Conservation (phyloP, 768 basidiomycete genomes). For the Sarcomyxa edulis region DNA sequence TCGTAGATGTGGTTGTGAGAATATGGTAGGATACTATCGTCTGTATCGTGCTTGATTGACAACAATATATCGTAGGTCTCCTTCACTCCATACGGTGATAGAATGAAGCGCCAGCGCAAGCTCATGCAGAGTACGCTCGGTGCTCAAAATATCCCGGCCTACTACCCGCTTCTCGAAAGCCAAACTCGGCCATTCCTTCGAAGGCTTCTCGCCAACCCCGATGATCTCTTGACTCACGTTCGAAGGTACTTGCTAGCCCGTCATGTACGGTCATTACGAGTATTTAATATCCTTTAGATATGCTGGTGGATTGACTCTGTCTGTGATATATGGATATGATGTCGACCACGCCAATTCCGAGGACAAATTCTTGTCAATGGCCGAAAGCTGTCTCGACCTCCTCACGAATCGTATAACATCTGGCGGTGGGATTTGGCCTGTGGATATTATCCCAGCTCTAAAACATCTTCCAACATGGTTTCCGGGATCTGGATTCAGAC, state of each 20-base stretch:
- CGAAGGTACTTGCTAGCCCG: slow-evolving; percentile 2
- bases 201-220: slow-evolving; percentile 42
- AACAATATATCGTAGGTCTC: slow-evolving; percentile 3
- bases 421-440: slow-evolving; percentile 28
- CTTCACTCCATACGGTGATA: slow-evolving; percentile 61
- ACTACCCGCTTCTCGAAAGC: slow-evolving; percentile 50
- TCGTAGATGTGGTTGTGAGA: slow-evolving; percentile 34
- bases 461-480: slow-evolving; percentile 17
- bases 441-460: slow-evolving; percentile 21
- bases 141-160: slow-evolving; percentile 42
- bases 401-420: slow-evolving; percentile 16
- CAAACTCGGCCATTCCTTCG: slow-evolving; percentile 54
- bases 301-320: slow-evolving; percentile 29
- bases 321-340: slow-evolving; percentile 44
- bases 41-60: not conserved
- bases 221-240: slow-evolving; percentile 2
- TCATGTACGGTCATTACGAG: slow-evolving; percentile 29
- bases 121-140: slow-evolving; percentile 63
- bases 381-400: slow-evolving; percentile 17
- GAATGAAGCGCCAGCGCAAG: slow-evolving; percentile 56
- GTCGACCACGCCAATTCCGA: slow-evolving; percentile 18
- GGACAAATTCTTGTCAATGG: slow-evolving; percentile 19
- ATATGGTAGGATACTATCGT: slow-evolving; percentile 29
- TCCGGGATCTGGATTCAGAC: slow-evolving; percentile 37
- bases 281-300: slow-evolving; percentile 19